Conservation (phyloP, 2,329 filamentous ascomycete species). For the Microdochium paspali region DNA sequence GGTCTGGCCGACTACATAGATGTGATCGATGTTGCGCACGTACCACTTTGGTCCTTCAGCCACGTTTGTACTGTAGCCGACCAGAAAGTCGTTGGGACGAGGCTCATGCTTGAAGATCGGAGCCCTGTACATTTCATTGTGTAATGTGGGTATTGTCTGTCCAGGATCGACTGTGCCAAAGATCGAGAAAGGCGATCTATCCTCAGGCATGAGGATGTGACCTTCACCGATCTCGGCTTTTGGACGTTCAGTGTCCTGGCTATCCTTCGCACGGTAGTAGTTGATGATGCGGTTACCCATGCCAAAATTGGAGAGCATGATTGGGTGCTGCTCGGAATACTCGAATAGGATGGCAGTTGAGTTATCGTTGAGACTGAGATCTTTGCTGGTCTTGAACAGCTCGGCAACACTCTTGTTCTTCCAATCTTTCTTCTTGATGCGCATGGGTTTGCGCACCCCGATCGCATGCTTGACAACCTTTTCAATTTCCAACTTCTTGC, state of each 20-base stretch:
- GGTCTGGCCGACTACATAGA: conserved; percentile 86
- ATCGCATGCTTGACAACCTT: conserved; percentile 27
- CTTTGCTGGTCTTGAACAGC: conserved; percentile 70
- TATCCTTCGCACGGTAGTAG: conserved; percentile 83
- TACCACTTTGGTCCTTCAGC: conserved; percentile 71
- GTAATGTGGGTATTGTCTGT: conserved; percentile 80
- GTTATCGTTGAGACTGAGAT: conserved; percentile 82
- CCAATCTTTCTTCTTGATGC: conserved; percentile 72
- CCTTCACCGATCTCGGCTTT: conserved; percentile 84
- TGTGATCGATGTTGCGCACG: conserved; percentile 79
- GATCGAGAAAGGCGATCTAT: conserved; percentile 90
- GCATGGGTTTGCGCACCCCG: conserved; percentile 40
- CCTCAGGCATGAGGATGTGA: conserved; percentile 79
- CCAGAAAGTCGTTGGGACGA: conserved; percentile 74
- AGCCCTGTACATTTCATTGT: conserved; percentile 92
- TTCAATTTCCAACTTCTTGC: conserved; percentile 61
- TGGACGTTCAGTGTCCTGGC: conserved; percentile 63
- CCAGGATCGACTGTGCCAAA: conserved; percentile 91
- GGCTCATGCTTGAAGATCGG: conserved; percentile 83
- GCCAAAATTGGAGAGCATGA: conserved; percentile 88
- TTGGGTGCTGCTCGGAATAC: conserved; percentile 90
- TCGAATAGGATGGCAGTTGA: conserved; percentile 82
- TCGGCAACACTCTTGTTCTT: conserved; percentile 72
- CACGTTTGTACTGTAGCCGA: conserved; percentile 74
- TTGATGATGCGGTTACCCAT: conserved; percentile 97